Base-by-base conservation (phyloP, 352 stramenopile species). In the Aphanomyces euteiches region DNA sequence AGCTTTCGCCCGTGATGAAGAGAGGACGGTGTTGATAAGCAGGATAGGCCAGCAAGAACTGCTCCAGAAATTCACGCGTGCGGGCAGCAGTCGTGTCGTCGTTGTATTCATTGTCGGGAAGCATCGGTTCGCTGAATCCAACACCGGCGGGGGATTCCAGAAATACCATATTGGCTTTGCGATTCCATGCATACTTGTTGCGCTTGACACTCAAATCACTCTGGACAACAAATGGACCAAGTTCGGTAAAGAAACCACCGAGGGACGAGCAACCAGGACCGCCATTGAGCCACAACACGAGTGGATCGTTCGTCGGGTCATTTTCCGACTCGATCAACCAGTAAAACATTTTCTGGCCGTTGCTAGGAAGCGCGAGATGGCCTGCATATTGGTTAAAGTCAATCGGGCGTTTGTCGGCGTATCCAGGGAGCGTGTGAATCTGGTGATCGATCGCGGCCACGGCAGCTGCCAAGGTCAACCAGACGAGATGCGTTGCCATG, bases 241-340 rank as follows among this genome's bases (percentile, higher is more conserved):
- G 87, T 72, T 88, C 83, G 17, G 80, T 89, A 74, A 96, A 84
- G 67, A 97, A 89, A 0, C 90, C 92, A 39, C 87, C 77, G 40
- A 84, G 72, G 12, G 82, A 95, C 10, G 84, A 86, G 72, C 88
- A 96, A 3, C 90, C 90, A 0, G 91, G 92, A 4, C 91, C 93
- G 38, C 92, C 91, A 67, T 97, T 98, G 39, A 96, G 80, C 92
- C 91, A 97, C 7, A 97, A 76, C 56, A 97, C 81, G 59, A 97
- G 72, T 38, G 90, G 90, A 64, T 90, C 84, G 12, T 50, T 81
- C 17, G 78, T 77, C 8, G 83, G 79, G 28, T 76, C 73, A n/a
- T 73, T 65, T 12, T 77, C 73, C 53, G 76, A 86, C 74, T 90
- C 73, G 3, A 82, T 65, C 64, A 87, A 87, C 82, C 82, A 90